phyloP scores from a whole-genome alignment of 768 basidiomycete genomes.

The Boletus sensibilis region DNA sequence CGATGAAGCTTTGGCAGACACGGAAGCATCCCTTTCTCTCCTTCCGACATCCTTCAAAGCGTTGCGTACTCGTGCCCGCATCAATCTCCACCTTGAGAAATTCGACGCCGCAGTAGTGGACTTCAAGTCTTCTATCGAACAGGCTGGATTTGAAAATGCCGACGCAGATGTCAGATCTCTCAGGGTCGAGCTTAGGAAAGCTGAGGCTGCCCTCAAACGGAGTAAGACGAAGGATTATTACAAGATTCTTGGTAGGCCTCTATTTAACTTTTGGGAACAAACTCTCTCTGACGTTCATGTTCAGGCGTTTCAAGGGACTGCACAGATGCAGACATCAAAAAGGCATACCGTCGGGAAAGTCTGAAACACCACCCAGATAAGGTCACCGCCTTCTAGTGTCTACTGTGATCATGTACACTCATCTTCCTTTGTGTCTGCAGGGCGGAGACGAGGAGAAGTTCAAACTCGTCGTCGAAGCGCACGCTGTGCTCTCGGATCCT shows the following conservation, averaged over 20 bases:
- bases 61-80: slow-evolving; percentile 80
- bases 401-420: slow-evolving; percentile 1
- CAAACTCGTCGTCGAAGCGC: slow-evolving; percentile 83
- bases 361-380: slow-evolving; percentile 86
- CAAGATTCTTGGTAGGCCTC: slow-evolving; percentile 57
- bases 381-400: slow-evolving; percentile 35
- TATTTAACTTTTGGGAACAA: background rate
- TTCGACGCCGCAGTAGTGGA: slow-evolving; percentile 71
- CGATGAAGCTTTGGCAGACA: slow-evolving; percentile 70
- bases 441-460: slow-evolving; percentile 97
- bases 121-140: slow-evolving; percentile 78
- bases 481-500: slow-evolving; percentile 80
- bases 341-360: slow-evolving; percentile 86
- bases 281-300: background rate
- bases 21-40: slow-evolving; percentile 62
- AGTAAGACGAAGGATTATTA: slow-evolving; percentile 92
- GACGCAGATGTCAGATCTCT: slow-evolving; percentile 64
- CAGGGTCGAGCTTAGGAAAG: slow-evolving; percentile 69
- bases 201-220: slow-evolving; percentile 77
- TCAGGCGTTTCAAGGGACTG: slow-evolving; percentile 52
- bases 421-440: slow-evolving; percentile 34
- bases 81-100: slow-evolving; percentile 70
- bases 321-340: slow-evolving; percentile 76
- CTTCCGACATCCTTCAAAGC: slow-evolving; percentile 77
- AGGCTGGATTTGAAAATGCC: slow-evolving; percentile 61